Evolutionary conservation across 1,139 yeast species (phyloP).

Genomic region (Yamadazyma diddensiae): DNA sequence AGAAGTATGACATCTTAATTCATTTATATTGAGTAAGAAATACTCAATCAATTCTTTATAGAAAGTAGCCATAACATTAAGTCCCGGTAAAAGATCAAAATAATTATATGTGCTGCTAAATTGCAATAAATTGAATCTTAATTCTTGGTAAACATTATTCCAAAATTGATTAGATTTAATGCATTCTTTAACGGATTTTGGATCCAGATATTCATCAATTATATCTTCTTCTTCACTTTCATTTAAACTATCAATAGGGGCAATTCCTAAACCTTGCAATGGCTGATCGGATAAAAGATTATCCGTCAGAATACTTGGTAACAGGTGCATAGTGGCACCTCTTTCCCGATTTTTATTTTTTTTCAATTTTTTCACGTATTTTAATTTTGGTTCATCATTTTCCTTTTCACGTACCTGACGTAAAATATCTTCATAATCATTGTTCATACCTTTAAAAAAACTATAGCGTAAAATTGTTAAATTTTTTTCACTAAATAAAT

Average conservation of each 20-base stretch:
- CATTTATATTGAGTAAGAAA: conserved; percentile 23
- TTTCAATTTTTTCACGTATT: conserved; percentile 15
- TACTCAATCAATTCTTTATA: conserved; percentile 30
- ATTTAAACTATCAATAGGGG: background rate
- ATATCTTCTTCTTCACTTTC: conserved; percentile 8
- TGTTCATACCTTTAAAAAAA: conserved; percentile 22
- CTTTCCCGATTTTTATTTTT: conserved; percentile 9
- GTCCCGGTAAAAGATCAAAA: conserved; percentile 30
- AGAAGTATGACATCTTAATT: conserved; percentile 14
- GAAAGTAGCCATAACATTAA: conserved; percentile 21
- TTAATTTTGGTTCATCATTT: conserved; percentile 16
- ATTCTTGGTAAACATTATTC: conserved; percentile 34
- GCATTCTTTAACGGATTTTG: conserved; percentile 10
- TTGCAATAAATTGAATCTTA: conserved; percentile 24
- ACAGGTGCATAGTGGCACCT: conserved; percentile 4
- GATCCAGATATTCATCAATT: background rate
- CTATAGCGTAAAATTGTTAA: conserved; percentile 24
- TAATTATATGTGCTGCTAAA: conserved; percentile 17
- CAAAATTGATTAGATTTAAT: conserved; percentile 27
- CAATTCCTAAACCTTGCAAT: conserved; percentile 4
- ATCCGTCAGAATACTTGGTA: conserved; percentile 12
- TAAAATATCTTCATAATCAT: conserved; percentile 12
- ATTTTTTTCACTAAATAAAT: conserved; percentile 20
- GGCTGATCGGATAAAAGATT: conserved; percentile 8
- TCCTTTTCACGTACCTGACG: conserved; percentile 9